phyloP scores from a whole-genome alignment of 306 rosid genomes.

The Neltuma alba region DNA sequence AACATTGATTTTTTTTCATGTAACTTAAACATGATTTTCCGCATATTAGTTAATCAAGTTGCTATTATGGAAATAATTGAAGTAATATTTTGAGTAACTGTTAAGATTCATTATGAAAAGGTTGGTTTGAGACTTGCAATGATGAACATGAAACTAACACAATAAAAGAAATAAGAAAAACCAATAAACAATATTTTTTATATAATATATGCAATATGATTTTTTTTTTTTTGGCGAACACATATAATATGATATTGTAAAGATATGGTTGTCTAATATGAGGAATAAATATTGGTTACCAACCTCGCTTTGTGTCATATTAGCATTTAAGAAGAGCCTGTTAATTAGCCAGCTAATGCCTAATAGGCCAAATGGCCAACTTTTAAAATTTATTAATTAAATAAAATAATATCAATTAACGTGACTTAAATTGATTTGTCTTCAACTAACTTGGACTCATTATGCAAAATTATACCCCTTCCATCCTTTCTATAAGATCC shows the following conservation, averaged over 20 bases:
- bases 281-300: slow-evolving; percentile 19
- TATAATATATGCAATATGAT: no score
- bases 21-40: not conserved
- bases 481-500: no score
- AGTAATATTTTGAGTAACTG: slow-evolving; percentile 39
- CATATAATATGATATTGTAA: not conserved
- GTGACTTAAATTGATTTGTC: slow-evolving; percentile 12
- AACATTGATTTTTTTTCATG: not conserved
- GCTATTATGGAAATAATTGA: slow-evolving; percentile 17
- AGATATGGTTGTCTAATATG: not conserved
- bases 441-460: slow-evolving; percentile 31
- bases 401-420: not conserved
- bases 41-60: slow-evolving; percentile 9
- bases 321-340: not conserved
- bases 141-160: slow-evolving; percentile 29
- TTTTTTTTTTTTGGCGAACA: no score
- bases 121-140: slow-evolving; percentile 34
- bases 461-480: no score
- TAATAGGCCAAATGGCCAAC: slow-evolving; percentile 1
- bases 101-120: slow-evolving; percentile 41
- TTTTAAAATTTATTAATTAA: not conserved
- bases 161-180: slow-evolving; percentile 4
- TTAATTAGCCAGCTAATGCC: not conserved
- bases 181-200: not conserved
- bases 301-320: slow-evolving; percentile 25